A percentile compares a stretch with the other conserved stretches of the same genome.
Evolutionary conservation across 257 asterid species (phyloP).

Genomic region (Jasminum sambac): DNA sequence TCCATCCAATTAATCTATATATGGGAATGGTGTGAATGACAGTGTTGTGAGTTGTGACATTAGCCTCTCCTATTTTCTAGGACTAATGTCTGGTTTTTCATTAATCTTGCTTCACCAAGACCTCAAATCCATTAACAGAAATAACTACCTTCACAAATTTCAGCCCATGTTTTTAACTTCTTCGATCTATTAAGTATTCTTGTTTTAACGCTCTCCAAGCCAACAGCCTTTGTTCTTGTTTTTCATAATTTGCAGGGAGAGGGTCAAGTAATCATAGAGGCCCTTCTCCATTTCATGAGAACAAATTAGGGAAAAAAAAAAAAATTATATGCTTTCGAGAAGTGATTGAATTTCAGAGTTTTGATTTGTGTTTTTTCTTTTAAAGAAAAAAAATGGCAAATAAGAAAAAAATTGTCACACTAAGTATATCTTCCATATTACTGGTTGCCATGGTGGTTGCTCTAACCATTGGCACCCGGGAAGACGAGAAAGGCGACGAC

Average conservation of each 20-base stretch:
- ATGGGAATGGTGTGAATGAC: neutral
- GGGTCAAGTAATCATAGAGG: constrained; percentile 21
- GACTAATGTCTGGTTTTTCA: neutral
- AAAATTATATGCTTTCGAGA: neutral
- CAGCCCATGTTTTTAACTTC: neutral
- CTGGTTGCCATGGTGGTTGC: constrained; percentile 66
- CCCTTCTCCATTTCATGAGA: constrained; percentile 23
- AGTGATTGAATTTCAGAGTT: neutral
- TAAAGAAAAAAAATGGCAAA: neutral
- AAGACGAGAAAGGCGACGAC: neutral
- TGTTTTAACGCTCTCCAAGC: neutral
- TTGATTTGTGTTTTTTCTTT: neutral
- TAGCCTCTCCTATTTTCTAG: neutral
- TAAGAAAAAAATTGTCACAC: constrained; percentile 29
- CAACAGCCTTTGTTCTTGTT: constrained; percentile 9
- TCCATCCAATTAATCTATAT: neutral
- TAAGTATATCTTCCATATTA: constrained; percentile 40
- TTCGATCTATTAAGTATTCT: neutral
- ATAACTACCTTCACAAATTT: neutral
- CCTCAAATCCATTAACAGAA: neutral
- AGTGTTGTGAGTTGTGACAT: neutral
- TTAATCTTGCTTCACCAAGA: neutral
- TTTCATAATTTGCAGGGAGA: constrained; percentile 13
- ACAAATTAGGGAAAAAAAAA: constrained; percentile 2
- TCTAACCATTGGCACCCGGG: constrained; percentile 28